Evolutionary conservation across 768 basidiomycete species (phyloP), one percentile per base, ranked within the genome.

Genomic region (Gloeostereum incarnatum): DNA sequence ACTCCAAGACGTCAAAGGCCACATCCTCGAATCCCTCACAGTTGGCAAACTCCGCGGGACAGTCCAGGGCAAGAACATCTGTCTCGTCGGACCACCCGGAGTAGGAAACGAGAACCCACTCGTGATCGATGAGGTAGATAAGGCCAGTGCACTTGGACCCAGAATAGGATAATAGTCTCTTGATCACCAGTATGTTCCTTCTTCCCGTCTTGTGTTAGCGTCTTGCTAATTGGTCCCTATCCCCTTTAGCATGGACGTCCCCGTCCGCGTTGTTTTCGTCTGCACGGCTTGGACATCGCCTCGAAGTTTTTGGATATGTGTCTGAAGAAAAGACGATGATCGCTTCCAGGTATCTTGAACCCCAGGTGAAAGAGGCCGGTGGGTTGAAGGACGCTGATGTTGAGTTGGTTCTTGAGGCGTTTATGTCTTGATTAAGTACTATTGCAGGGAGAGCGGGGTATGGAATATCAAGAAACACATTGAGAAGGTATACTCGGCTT

Each of bases 381-480:
- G 94, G 94, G 8, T 67, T 99, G 20, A 82, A 81, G 54, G 70
- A 75, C 11, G 87, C 85, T 1, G 85, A 96, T 53, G 86, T 99
- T 3, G 59, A 72, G 38, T 63, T 99, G 11, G 81, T 87, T 16
- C 69, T 75, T 5, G 68, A 73, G 6, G 77, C 92, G 0, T 98
- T 32, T 89, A 94, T 48, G 63, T 76, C 9, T 69, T 99, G 38
- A 97, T 99, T 63, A 86, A 93, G 55, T 97, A 92, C 58, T 98
- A 99, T 59, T 93, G 90, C 55, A 73, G 94, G 17, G 94, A 99
- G 65, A 94, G 90, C 49, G 94, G 94, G 31, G 94, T 99, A 22
- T 69, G 94, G 35, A 91, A 92, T 53, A 53, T 99, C 56, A 97
- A 97, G 78, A 97, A 99, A 62, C 87, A 93, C 51, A 94, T 99